These are phyloP conservation scores for Sporodiniella umbellata DNA, from an alignment of 371 early-diverging fungal genomes.

Conservation along the genomic window DNA sequence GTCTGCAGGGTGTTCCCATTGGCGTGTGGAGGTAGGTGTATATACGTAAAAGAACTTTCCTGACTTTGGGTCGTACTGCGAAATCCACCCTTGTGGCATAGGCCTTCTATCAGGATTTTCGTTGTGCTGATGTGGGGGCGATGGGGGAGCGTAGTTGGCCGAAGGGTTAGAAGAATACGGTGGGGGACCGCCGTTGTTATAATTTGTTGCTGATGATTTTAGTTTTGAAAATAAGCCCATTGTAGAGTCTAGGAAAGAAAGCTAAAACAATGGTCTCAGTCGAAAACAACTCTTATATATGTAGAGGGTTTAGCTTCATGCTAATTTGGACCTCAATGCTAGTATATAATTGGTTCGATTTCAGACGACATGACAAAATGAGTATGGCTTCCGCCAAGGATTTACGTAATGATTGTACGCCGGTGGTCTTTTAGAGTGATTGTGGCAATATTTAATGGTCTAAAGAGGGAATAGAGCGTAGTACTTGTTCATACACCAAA, in stretches of 20 bases:
- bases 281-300: not conserved
- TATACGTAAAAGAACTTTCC: constrained; percentile 45
- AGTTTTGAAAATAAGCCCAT: constrained; percentile 41
- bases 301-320: not conserved
- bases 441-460: not conserved
- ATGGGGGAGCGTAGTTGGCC: constrained; percentile 34
- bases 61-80: constrained; percentile 39
- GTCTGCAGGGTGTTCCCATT: constrained; percentile 51
- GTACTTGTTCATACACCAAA: constrained; percentile 73
- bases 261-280: not conserved
- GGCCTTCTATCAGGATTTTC: constrained; percentile 34
- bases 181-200: constrained; percentile 22
- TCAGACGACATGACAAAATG: not conserved
- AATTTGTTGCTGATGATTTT: constrained; percentile 13
- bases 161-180: constrained; percentile 11
- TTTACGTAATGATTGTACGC: no score
- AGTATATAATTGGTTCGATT: not conserved
- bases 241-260: not conserved
- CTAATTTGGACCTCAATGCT: not conserved
- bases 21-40: constrained; percentile 40
- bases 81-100: constrained; percentile 43
- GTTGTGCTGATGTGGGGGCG: constrained; percentile 21
- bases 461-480: constrained; percentile 31
- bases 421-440: no score
- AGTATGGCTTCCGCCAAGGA: no score